These are phyloP conservation scores for Sporothrix curviconia DNA, from an alignment of 2,329 filamentous ascomycete genomes.

Conservation along the genomic window DNA sequence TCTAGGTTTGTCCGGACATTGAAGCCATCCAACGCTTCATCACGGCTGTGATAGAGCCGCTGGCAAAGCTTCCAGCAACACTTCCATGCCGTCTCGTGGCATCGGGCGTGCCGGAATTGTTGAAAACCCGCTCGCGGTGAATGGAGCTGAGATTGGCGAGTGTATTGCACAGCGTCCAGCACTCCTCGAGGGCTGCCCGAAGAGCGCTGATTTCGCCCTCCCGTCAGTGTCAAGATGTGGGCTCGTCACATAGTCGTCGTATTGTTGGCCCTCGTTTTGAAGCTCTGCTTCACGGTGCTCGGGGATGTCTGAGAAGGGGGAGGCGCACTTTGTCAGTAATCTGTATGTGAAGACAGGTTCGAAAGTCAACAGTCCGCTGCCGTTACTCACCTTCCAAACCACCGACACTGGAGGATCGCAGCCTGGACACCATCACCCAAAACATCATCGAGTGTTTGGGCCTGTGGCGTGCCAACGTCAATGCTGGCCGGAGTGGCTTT, in stretches of 20 bases:
- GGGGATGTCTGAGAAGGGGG: slow-evolving; percentile 42
- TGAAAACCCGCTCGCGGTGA: slow-evolving; percentile 73
- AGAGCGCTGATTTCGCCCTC: slow-evolving; percentile 61
- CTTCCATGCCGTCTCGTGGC: slow-evolving; percentile 87
- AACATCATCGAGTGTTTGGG: slow-evolving; percentile 74
- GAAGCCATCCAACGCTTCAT: slow-evolving; percentile 60
- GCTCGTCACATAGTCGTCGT: slow-evolving; percentile 40
- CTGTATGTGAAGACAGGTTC: neutral
- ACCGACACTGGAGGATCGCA: slow-evolving; percentile 61
- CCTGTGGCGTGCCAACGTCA: slow-evolving; percentile 69
- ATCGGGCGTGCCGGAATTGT: slow-evolving; percentile 64
- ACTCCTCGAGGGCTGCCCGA: slow-evolving; percentile 74
- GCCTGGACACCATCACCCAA: slow-evolving; percentile 47
- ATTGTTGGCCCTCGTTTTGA: slow-evolving; percentile 47
- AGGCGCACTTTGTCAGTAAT: neutral
- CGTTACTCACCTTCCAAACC: slow-evolving; percentile 65
- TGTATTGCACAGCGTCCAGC: slow-evolving; percentile 91
- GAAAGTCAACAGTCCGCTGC: no score
- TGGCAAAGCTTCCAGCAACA: slow-evolving; percentile 92
- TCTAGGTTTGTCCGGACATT: slow-evolving; percentile 72
- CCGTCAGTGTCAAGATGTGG: slow-evolving; percentile 33
- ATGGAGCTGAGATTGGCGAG: slow-evolving; percentile 77
- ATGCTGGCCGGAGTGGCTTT: slow-evolving; percentile 55
- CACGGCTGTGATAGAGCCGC: slow-evolving; percentile 73
- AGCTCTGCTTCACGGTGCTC: slow-evolving; percentile 42